Evolutionary conservation across 768 basidiomycete species (phyloP), one percentile per base, ranked within the genome.

Genomic region (Mycena crocata): DNA sequence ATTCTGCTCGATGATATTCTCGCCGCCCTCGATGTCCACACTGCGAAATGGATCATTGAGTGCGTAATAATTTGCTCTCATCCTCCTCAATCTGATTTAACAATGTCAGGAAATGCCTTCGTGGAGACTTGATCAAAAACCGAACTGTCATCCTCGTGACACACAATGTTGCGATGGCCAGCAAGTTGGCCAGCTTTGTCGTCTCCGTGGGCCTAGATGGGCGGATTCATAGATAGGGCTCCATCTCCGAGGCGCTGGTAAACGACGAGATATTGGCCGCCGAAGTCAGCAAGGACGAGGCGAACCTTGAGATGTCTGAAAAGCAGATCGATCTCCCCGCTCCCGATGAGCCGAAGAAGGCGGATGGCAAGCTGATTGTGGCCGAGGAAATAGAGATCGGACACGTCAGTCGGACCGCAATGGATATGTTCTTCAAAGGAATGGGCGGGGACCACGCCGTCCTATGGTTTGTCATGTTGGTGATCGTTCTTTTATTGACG

Each of bases 61-160:
- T 70, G 39, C 30, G 68, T 66, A 28, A 14, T 15, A 21, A 7
- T 23, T 31, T 23, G 23, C 24, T 3, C 35, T 45, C 5, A 15
- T 26, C 15, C 42, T 17, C 12, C 24, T n/a, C 19, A 5, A 17
- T 39, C n/a, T 15, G 19, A 32, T 40, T 9, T 9, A 17, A 4
- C 26, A 31, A 32, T 19, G 15, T 17, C 48, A 69, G 68, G n/a
- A 83, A 94, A 64, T 96, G 95, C 73, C 81, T 99, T n/a, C 84
- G 86, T 66, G 96, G 96, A 9, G 89, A 92, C 50, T 81, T 98
- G 39, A 84, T 95, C 75, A 78, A 81, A 26, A 89, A 88, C n/a
- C 85, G 96, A 45, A 98, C 96, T 0, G 81, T 97, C 52, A 84
- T 98, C 46, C 85, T 99, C 31, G 96, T 98, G 48, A 69, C 68